A percentile compares a stretch with the other conserved stretches of the same genome.
Conservation (phyloP, 208 protist genomes). For the Histomonas meleagridis region DNA sequence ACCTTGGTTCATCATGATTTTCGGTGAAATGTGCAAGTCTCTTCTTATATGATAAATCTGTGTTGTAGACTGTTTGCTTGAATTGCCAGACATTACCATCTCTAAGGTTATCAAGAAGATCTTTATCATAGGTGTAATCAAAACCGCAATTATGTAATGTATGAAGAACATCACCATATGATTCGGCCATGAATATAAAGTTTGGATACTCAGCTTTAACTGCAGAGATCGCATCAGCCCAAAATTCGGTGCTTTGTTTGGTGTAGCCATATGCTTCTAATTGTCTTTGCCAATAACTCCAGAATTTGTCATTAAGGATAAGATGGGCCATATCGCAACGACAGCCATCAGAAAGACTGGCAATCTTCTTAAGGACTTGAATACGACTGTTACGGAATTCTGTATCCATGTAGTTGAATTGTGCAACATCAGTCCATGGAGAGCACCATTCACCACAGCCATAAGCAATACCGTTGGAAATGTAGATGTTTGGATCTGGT, state of each 20-base stretch:
- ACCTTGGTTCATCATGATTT: slow-evolving; percentile 39
- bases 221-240: slow-evolving; percentile 31
- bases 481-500: not conserved
- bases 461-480: not conserved
- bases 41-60: not conserved
- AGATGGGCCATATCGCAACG: slow-evolving; percentile 45
- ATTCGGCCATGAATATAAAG: slow-evolving; percentile 42
- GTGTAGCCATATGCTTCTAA: not conserved
- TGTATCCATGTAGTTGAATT: not conserved
- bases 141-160: slow-evolving; percentile 13
- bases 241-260: slow-evolving; percentile 32
- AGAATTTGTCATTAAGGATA: slow-evolving; percentile 37
- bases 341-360: slow-evolving; percentile 30
- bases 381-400: not conserved
- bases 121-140: slow-evolving; percentile 40
- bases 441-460: not conserved
- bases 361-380: not conserved
- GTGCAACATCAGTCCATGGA: not conserved
- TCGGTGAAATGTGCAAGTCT: slow-evolving; percentile 36
- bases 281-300: slow-evolving; percentile 4
- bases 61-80: not conserved
- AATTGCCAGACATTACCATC: slow-evolving; percentile 26
- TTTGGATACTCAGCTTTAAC: slow-evolving; percentile 24
- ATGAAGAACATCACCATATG: not conserved
- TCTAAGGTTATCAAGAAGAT: slow-evolving; percentile 6